These are phyloP conservation scores for Mycena floridula DNA, from an alignment of 768 basidiomycete species.

Conservation along the genomic window DNA sequence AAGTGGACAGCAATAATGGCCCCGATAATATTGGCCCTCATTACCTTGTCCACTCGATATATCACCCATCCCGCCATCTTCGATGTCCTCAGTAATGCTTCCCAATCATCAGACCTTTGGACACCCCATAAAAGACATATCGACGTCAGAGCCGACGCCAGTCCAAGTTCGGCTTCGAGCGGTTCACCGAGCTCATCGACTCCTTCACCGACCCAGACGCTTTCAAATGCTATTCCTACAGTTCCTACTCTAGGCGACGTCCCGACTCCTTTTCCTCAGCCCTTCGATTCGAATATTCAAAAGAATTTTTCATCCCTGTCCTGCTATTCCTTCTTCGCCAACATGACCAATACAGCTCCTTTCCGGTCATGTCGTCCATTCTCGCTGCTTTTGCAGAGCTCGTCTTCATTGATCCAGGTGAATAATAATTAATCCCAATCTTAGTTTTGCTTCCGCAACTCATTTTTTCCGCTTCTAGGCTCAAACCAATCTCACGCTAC, in stretches of 20 bases:
- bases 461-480: conserved; percentile 39
- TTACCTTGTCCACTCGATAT: conserved; percentile 49
- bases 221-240: conserved; percentile 31
- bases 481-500: conserved; percentile 50
- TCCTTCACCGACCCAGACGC: conserved; percentile 13
- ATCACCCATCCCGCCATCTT: conserved; percentile 40
- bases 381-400: conserved; percentile 55
- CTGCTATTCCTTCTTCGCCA: conserved; percentile 68
- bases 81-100: conserved; percentile 28
- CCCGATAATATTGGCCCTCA: conserved; percentile 47
- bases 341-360: conserved; percentile 56
- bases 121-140: conserved; percentile 37
- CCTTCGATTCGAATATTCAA: conserved; percentile 58
- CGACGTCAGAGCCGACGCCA: conserved; percentile 2
- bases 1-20: conserved; percentile 50
- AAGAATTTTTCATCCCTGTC: conserved; percentile 58
- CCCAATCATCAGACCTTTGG: conserved; percentile 28
- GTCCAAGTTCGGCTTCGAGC: not conserved
- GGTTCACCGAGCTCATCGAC: conserved; percentile 3
- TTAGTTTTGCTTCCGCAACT: not conserved
- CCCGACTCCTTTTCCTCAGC: conserved; percentile 74
- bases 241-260: conserved; percentile 50
- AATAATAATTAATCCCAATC: not conserved
- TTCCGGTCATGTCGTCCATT: conserved; percentile 78
- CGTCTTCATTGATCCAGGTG: conserved; percentile 38